Evolutionary conservation across 2,329 filamentous ascomycete genomes (phyloP).

Genomic region (Amesomyces nigricolor): DNA sequence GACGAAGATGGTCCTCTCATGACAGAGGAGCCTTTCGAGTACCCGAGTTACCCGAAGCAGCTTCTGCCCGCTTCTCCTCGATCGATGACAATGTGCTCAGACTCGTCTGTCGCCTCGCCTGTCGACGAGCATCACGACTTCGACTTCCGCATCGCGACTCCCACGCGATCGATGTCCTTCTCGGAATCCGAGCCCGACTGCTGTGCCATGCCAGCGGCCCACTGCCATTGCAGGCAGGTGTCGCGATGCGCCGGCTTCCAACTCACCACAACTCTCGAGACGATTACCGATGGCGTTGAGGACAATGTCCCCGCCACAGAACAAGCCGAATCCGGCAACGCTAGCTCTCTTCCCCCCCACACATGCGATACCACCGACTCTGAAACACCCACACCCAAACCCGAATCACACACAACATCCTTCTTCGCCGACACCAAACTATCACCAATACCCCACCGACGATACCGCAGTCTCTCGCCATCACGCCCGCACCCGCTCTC

Average conservation of each 20-base stretch:
- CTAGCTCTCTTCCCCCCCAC: not conserved
- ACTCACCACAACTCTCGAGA: conserved; percentile 28
- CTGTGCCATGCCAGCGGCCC: conserved; percentile 31
- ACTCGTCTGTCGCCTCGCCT: conserved; percentile 38
- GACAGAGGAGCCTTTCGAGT: conserved; percentile 42
- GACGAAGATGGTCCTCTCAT: conserved; percentile 36
- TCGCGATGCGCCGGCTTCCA: conserved; percentile 44
- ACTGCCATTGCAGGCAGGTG: conserved; percentile 35
- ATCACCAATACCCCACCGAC: conserved; percentile 27
- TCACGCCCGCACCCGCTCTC: conserved; percentile 29
- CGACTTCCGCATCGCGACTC: conserved; percentile 33
- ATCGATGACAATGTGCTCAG: conserved; percentile 46
- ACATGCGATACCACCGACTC: conserved; percentile 21
- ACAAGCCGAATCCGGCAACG: not conserved
- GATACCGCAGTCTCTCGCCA: conserved; percentile 29
- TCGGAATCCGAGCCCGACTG: conserved; percentile 45
- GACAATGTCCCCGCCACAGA: not conserved
- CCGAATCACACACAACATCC: conserved; percentile 21
- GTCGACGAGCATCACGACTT: conserved; percentile 34
- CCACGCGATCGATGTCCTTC: conserved; percentile 47
- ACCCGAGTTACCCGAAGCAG: conserved; percentile 28
- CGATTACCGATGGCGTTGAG: conserved; percentile 10
- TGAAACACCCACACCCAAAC: conserved; percentile 27
- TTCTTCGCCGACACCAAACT: conserved; percentile 27
- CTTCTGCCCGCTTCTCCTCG: conserved; percentile 42